Base-by-base conservation (phyloP, 768 basidiomycete species). In the Cyclocybe aegerita region DNA sequence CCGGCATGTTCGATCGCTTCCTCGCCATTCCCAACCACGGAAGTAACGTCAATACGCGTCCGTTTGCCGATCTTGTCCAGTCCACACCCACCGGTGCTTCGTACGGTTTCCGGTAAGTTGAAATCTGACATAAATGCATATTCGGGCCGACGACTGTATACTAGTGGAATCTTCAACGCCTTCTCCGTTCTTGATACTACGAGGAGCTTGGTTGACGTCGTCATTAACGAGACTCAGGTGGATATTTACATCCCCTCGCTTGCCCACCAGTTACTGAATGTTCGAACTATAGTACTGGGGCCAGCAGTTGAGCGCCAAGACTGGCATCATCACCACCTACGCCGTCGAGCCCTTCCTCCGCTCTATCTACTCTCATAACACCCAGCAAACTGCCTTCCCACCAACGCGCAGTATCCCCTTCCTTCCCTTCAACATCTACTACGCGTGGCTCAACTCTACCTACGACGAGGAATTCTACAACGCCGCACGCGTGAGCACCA, bases 281-380 rank as follows among this genome's bases (percentile, higher is more conserved):
- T 30, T 16, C 31, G 16, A 12, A 8, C 5, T 39, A 7, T 46
- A 82, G 76, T 74, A 73, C 59, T 79, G 75, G 75, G 76, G 79
- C 30, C 40, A 52, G 4, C 43, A 48, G 2, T 63, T 70, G 12
- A 59, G 55, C 7, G 58, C 65, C 14, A 59, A 72, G 30, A 53
- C 64, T 14, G 64, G 62, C 17, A 37, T 53, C 4, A 52, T 59
- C 47, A 55, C 74, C 46, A 71, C 70, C 0, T 80, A 81, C 56
- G 74, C 70, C 46, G 71, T 80, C 40, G 79, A 83, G 49, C 79
- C 79, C 1, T 73, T 81, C 68, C 68, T 80, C 10, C 61, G 76
- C 9, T 41, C 33, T 34, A 53, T 60, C 30, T 72, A 76, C 48
- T 66, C 62, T 8, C 73, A 76, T 57, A 69, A 60, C 42, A 46